phyloP scores from a whole-genome alignment of 2,329 filamentous ascomycete species.

The Mycosphaerella sp. region DNA sequence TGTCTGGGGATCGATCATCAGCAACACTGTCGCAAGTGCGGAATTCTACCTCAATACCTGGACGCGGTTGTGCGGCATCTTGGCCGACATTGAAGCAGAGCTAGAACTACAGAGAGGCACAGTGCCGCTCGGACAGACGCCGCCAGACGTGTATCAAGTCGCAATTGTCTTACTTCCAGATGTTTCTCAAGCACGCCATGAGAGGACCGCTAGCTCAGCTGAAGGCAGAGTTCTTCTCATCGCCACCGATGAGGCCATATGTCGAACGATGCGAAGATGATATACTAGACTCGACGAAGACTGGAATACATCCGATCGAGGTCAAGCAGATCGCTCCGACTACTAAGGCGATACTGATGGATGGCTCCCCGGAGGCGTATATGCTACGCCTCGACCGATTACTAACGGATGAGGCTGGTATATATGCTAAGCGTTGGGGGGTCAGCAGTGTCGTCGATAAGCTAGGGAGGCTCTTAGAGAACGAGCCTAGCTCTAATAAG shows the following conservation, averaged over 20 bases:
- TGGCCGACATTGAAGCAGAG: too few relatives aligned
- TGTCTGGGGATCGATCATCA: conserved; percentile 7
- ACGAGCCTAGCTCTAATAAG: conserved; percentile 6
- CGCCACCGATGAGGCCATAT: conserved; percentile 3
- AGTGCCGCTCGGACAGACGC: too few relatives aligned
- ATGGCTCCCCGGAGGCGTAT: not conserved
- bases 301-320: not conserved
- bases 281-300: not conserved
- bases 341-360: not conserved
- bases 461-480: conserved; percentile 40
- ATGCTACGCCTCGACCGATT: not conserved
- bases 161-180: too few relatives aligned
- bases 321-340: not conserved
- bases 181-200: not conserved
- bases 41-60: too few relatives aligned
- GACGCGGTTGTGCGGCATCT: too few relatives aligned
- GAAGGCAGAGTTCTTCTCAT: conserved; percentile 1
- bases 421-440: conserved; percentile 6
- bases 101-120: too few relatives aligned
- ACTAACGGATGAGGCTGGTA: not conserved
- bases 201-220: not conserved
- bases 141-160: too few relatives aligned
- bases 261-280: conserved; percentile 1
- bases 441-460: conserved; percentile 44
- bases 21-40: not conserved